These are phyloP conservation scores for Phytopythium montanum DNA, from an alignment of 352 stramenopile species.

Conservation along the genomic window DNA sequence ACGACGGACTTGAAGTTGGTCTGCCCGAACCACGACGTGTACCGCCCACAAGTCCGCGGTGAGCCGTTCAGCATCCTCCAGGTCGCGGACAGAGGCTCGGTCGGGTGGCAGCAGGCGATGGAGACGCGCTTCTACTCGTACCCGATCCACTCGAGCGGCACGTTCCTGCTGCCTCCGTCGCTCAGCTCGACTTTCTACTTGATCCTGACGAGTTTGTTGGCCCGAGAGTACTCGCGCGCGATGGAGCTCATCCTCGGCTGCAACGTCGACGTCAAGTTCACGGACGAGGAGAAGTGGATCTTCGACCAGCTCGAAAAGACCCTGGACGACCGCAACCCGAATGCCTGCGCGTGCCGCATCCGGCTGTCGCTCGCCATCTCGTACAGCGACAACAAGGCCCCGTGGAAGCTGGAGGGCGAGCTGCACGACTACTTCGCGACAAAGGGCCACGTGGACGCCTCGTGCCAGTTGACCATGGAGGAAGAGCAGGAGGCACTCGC, in stretches of 20 bases:
- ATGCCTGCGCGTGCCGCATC: slow-evolving; percentile 95
- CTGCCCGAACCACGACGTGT: slow-evolving; percentile 81
- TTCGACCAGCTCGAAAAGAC: slow-evolving; percentile 96
- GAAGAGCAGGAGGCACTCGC: slow-evolving; percentile 93
- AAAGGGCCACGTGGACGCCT: slow-evolving; percentile 89
- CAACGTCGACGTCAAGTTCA: slow-evolving; percentile 96
- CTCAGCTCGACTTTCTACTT: slow-evolving; percentile 97
- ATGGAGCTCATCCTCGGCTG: slow-evolving; percentile 96
- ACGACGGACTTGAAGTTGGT: slow-evolving; percentile 77
- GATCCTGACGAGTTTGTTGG: slow-evolving; percentile 96
- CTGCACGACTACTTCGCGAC: slow-evolving; percentile 89
- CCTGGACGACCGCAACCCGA: slow-evolving; percentile 93
- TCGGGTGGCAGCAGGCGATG: slow-evolving; percentile 87
- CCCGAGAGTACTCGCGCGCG: slow-evolving; percentile 92
- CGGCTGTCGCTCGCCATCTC: slow-evolving; percentile 79
- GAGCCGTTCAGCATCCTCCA: slow-evolving; percentile 82
- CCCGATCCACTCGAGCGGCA: slow-evolving; percentile 95
- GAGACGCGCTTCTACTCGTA: slow-evolving; percentile 96
- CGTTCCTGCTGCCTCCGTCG: slow-evolving; percentile 94
- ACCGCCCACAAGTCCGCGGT: slow-evolving; percentile 63
- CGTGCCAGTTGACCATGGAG: slow-evolving; percentile 91
- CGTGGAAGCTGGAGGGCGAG: slow-evolving; percentile 78
- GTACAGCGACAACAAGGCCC: slow-evolving; percentile 92
- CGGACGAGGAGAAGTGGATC: slow-evolving; percentile 95
- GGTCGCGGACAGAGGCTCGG: slow-evolving; percentile 70